Evolutionary conservation across 225 moss, liverwort and hornwort genomes (phyloP).

Genomic region (Physcomitrium patens): DNA sequence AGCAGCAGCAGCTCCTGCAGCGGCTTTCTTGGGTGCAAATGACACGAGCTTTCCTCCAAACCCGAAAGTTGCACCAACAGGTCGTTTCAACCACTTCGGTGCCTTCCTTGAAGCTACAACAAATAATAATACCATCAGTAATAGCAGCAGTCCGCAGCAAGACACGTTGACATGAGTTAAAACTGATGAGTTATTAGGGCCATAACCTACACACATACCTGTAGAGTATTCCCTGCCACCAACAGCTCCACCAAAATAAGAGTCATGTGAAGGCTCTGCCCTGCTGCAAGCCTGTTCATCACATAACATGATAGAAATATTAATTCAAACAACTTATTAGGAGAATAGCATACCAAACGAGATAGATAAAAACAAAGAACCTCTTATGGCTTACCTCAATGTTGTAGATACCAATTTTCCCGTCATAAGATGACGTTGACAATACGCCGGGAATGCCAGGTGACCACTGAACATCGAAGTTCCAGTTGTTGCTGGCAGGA

Average conservation of each 20-base stretch:
- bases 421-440: constrained; percentile 97
- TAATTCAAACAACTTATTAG: not conserved
- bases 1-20: constrained; percentile 49
- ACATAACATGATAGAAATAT: constrained; percentile 7
- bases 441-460: constrained; percentile 95
- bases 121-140: constrained; percentile 14
- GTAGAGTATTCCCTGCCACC: constrained; percentile 57
- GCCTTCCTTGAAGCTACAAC: constrained; percentile 77
- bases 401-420: constrained; percentile 83
- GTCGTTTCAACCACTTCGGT: constrained; percentile 96
- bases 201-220: constrained; percentile 25
- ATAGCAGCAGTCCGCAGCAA: not conserved
- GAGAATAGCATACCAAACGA: not conserved
- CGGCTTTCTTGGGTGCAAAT: constrained; percentile 64
- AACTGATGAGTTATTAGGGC: too few relatives aligned
- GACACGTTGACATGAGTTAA: not conserved
- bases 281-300: constrained; percentile 85
- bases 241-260: constrained; percentile 74
- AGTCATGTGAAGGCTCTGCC: constrained; percentile 57
- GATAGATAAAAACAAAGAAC: not conserved
- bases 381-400: constrained; percentile 74
- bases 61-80: constrained; percentile 91
- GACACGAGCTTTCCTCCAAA: constrained; percentile 97
- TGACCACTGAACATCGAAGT: constrained; percentile 99
- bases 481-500: constrained; percentile 90